Base-by-base conservation (phyloP, 495 filamentous ascomycete species). In the Aspergillus ostianus region DNA sequence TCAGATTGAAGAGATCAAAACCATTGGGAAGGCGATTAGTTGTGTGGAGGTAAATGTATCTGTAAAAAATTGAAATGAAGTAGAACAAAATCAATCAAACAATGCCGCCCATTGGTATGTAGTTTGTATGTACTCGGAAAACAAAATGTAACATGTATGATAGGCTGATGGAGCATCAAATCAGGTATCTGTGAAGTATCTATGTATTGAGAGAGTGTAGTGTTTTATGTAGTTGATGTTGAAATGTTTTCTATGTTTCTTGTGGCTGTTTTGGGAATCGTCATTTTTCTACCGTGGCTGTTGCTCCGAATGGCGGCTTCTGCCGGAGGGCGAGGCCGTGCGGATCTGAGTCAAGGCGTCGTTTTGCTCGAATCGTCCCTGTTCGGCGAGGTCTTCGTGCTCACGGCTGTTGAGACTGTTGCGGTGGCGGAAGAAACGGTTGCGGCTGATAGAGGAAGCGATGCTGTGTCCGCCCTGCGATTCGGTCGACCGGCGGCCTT, bases 381-480 rank as follows among this genome's bases (percentile, higher is more conserved):
- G 70, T 47, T 77, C 75, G 60, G 73, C 67, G 53, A 74, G 15
- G 47, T 74, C 73, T 1, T 64, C 65, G 0, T 56, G 66, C 19
- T 70, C 69, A 3, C 62, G 66, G 55, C 61, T 66, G 59, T 59
- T 67, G 47, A 63, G 44, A 23, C 62, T 73, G 56, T 61, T 64
- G 48, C 69, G 71, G 50, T 73, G 68, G 3, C 73, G 67, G 70
- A 78, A 75, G 67, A 78, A 76, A 18, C 72, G 68, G 48, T 73
- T 73, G 10, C 72, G 68, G n/a, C 61, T 62, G 27, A 69, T 45
- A 7, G 72, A 74, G 3, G 72, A 70, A 17, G 36, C 36, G 1
- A 64, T 46, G 46, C 72, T 76, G n/a, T 63, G 58, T 48, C 62
- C 66, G 56, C 73, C 72, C 21, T 65, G 64, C 9, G 73, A 71